Percentiles rank a stretch among this genome's conserved stretches.
These are phyloP conservation scores for Glycyrrhiza uralensis DNA, from an alignment of 306 rosid species.

Conservation along the genomic window DNA sequence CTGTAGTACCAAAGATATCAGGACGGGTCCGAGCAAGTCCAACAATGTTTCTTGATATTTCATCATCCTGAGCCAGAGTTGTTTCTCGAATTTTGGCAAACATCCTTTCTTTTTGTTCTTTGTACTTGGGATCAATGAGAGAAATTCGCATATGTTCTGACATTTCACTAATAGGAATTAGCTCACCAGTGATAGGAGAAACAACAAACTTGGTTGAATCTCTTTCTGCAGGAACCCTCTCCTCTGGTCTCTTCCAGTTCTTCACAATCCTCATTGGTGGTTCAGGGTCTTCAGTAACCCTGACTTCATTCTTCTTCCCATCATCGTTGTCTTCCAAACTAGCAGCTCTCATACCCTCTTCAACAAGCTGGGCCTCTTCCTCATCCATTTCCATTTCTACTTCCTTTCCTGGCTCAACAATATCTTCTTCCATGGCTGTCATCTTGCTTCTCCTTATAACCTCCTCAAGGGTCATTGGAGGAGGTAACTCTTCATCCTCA, in stretches of 20 bases:
- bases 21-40: constrained; percentile 96
- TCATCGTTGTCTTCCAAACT: constrained; percentile 65
- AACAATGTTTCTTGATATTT: constrained; percentile 76
- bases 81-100: constrained; percentile 95
- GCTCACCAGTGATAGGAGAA: constrained; percentile 87
- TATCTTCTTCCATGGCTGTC: constrained; percentile 63
- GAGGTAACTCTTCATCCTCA: constrained; percentile 90
- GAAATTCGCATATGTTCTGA: constrained; percentile 95
- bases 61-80: constrained; percentile 87
- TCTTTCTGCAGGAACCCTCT: constrained; percentile 72
- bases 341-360: constrained; percentile 81
- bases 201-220: constrained; percentile 78
- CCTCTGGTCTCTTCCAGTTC: constrained; percentile 97
- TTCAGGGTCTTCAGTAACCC: constrained; percentile 62
- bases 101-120: constrained; percentile 93
- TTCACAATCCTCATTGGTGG: constrained; percentile 91
- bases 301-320: constrained; percentile 53
- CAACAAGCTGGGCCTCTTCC: constrained; percentile 88
- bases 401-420: constrained; percentile 75
- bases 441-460: constrained; percentile 87
- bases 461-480: constrained; percentile 88
- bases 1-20: constrained; percentile 91
- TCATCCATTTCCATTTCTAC: constrained; percentile 97
- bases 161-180: constrained; percentile 80
- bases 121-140: constrained; percentile 91